A percentile compares a stretch with the other conserved stretches of the same genome.
Conservation (phyloP, 2,329 filamentous ascomycete genomes). For the Penicillium sp. region DNA sequence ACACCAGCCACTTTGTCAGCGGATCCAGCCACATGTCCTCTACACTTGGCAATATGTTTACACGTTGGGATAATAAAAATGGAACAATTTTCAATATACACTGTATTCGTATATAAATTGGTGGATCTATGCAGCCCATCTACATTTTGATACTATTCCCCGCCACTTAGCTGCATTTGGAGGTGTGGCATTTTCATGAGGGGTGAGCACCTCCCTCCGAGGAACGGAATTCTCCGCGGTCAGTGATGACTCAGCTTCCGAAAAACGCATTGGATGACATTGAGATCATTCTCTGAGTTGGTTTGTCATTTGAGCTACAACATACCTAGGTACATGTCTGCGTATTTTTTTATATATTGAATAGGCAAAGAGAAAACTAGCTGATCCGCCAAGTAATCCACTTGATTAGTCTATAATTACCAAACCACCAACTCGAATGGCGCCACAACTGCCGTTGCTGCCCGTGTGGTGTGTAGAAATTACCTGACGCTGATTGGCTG, state of each 20-base stretch:
- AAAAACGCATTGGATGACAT: slow-evolving; percentile 6
- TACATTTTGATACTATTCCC: background rate
- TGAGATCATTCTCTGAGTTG: background rate
- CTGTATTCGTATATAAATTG: background rate
- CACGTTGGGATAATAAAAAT: background rate
- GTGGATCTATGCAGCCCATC: background rate
- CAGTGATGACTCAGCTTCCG: slow-evolving; percentile 19
- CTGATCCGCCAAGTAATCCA: background rate
- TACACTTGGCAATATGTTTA: slow-evolving; percentile 2
- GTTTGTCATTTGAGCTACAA: background rate
- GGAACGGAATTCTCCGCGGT: slow-evolving; percentile 1
- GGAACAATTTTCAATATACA: background rate
- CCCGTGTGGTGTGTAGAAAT: slow-evolving; percentile 34
- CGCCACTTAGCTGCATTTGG: slow-evolving; percentile 2
- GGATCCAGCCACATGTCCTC: slow-evolving; percentile 28
- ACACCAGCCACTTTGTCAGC: slow-evolving; percentile 29
- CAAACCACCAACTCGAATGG: slow-evolving; percentile 16
- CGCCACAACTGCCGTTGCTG: slow-evolving; percentile 20
- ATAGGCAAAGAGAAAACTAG: background rate
- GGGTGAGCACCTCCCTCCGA: slow-evolving; percentile 2
- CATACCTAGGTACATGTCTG: too few relatives aligned
- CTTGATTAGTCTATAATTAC: background rate
- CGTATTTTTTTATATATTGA: too few relatives aligned
- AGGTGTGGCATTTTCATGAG: background rate
- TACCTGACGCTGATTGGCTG: slow-evolving; percentile 36